phyloP scores from a whole-genome alignment of 208 protist genomes.

The Acanthamoeba sp. region DNA sequence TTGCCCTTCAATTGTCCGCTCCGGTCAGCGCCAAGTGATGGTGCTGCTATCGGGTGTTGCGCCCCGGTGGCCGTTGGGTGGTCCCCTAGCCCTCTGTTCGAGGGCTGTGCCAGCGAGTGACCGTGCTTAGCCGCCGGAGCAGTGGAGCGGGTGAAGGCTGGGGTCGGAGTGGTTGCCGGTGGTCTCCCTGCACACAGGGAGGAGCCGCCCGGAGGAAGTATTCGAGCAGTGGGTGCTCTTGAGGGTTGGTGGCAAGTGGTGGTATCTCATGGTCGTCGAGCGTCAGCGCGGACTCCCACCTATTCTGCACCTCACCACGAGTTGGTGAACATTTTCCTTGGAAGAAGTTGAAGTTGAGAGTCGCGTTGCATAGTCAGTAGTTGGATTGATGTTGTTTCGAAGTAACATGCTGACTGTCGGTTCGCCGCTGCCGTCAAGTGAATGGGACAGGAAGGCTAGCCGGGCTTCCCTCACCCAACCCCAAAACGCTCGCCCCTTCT shows the following conservation, averaged over 20 bases:
- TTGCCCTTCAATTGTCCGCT: not conserved
- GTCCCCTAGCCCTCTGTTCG: not conserved
- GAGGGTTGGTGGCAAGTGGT: not conserved
- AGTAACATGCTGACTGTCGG: slow-evolving; percentile 25
- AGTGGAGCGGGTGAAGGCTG: not conserved
- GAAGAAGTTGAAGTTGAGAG: not conserved
- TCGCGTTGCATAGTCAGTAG: not conserved
- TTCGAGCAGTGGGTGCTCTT: no score
- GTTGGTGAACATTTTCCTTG: not conserved
- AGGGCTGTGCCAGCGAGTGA: not conserved
- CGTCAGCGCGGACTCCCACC: not conserved
- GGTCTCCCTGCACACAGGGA: no score
- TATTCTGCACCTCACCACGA: slow-evolving; percentile 8
- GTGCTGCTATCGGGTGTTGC: not conserved
- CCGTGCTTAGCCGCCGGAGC: not conserved
- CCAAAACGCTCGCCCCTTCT: not conserved
- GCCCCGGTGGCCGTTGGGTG: not conserved
- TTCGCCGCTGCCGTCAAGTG: not conserved
- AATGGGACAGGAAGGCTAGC: not conserved
- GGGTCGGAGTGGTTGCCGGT: not conserved
- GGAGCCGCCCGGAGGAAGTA: no score
- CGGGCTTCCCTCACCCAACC: not conserved
- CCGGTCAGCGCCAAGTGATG: not conserved
- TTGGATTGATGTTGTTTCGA: not conserved
- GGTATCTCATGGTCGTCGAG: not conserved